Evolutionary conservation across 78 protist species (phyloP).

Genomic region (Dictyostelium brefeldianum): DNA sequence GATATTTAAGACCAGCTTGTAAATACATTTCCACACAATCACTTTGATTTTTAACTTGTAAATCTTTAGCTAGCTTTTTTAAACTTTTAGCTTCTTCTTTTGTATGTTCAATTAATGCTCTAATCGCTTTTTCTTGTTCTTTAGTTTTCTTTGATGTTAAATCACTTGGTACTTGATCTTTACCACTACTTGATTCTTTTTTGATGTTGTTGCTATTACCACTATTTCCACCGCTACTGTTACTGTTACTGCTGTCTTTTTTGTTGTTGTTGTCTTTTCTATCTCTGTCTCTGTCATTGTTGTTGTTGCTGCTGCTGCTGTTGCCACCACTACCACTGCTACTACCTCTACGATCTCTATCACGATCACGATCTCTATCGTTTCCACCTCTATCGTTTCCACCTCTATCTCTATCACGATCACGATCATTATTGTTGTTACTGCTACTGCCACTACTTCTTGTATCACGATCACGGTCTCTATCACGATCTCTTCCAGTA

Average conservation of each 20-base stretch:
- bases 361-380: conserved; percentile 38
- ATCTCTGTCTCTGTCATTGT: conserved; percentile 33
- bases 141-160: conserved; percentile 29
- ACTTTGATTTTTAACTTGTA: background rate
- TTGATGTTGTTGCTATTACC: background rate
- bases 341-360: background rate
- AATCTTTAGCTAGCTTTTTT: conserved; percentile 25
- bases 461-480: conserved; percentile 56
- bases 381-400: background rate
- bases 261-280: background rate
- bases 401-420: conserved; percentile 24
- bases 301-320: background rate
- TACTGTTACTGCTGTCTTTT: conserved; percentile 2
- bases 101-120: conserved; percentile 20
- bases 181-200: background rate
- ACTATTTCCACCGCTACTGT: background rate
- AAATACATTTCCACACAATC: conserved; percentile 38
- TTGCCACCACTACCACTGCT: conserved; percentile 13
- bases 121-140: conserved; percentile 31
- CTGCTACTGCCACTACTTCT: conserved; percentile 3
- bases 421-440: background rate
- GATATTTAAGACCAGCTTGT: conserved; percentile 67
- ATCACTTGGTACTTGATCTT: background rate
- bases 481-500: conserved; percentile 5
- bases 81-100: conserved; percentile 28